A percentile compares a stretch with the other conserved stretches of the same genome.
phyloP scores from a whole-genome alignment of 257 asterid species.

The Jasminum sambac region DNA sequence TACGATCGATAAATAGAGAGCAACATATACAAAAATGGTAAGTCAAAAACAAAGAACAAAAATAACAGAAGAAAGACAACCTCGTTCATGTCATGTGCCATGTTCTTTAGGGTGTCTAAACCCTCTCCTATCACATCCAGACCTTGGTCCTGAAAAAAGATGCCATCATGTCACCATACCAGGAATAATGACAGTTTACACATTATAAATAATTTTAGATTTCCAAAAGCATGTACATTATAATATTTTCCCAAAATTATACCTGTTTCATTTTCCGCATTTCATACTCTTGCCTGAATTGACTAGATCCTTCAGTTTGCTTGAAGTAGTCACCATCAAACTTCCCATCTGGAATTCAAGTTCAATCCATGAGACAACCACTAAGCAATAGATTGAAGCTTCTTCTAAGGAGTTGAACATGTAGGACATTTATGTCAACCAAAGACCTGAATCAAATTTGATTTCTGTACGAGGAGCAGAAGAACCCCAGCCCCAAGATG shows the following conservation, averaged over 20 bases:
- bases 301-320: slow-evolving; percentile 90
- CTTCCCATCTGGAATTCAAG: slow-evolving; percentile 67
- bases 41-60: slow-evolving; percentile 15
- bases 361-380: slow-evolving; percentile 28
- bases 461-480: slow-evolving; percentile 90
- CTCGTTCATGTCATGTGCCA: slow-evolving; percentile 99
- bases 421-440: slow-evolving; percentile 10
- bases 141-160: slow-evolving; percentile 78
- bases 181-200: not conserved
- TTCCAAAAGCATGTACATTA: not conserved
- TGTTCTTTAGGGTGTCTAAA: slow-evolving; percentile 84
- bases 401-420: slow-evolving; percentile 9
- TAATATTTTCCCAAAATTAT: slow-evolving; percentile 36
- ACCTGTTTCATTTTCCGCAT: slow-evolving; percentile 97
- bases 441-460: slow-evolving; percentile 87
- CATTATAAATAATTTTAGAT: not conserved
- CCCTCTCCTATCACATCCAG: slow-evolving; percentile 93
- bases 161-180: slow-evolving; percentile 11
- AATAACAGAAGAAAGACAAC: slow-evolving; percentile 33
- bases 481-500: slow-evolving; percentile 91
- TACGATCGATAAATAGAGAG: slow-evolving; percentile 16
- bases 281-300: slow-evolving; percentile 92
- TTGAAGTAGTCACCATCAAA: slow-evolving; percentile 88
- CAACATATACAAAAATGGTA: slow-evolving; percentile 19
- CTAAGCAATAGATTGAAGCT: slow-evolving; percentile 14